Conservation (phyloP, 2,329 filamentous ascomycete genomes). For the Ophiosphaerella herpotricha region DNA sequence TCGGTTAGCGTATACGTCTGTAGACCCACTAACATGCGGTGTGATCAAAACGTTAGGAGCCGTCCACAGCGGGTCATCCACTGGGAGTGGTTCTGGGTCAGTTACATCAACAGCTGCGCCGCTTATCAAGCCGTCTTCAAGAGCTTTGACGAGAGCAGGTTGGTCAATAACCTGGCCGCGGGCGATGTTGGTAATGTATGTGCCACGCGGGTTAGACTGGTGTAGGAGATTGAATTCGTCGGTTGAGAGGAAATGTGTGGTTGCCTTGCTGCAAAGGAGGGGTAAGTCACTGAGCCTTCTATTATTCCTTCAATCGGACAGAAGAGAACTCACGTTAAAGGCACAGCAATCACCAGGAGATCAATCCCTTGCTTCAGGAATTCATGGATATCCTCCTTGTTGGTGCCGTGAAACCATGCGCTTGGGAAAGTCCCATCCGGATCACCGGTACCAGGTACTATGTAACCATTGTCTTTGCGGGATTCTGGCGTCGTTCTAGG, state of each 20-base stretch:
- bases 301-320: neutral
- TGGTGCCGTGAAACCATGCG: constrained; percentile 62
- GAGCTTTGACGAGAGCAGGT: constrained; percentile 64
- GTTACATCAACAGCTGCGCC: constrained; percentile 80
- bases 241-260: constrained; percentile 59
- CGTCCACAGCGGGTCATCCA: constrained; percentile 70
- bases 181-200: constrained; percentile 73
- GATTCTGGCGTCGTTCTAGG: constrained; percentile 70
- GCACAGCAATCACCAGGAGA: constrained; percentile 61
- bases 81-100: constrained; percentile 76
- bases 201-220: constrained; percentile 47
- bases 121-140: constrained; percentile 60
- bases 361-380: constrained; percentile 63
- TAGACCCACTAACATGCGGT: constrained; percentile 64
- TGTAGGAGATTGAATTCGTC: constrained; percentile 62
- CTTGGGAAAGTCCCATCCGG: constrained; percentile 59
- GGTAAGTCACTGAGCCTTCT: constrained; percentile 4
- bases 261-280: constrained; percentile 43
- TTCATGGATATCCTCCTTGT: constrained; percentile 56
- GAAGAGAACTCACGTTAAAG: constrained; percentile 53
- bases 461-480: constrained; percentile 66
- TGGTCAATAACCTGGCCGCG: constrained; percentile 68
- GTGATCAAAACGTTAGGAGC: constrained; percentile 71
- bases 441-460: constrained; percentile 69
- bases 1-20: constrained; percentile 60